A percentile compares a stretch with the other conserved stretches of the same genome.
These are phyloP conservation scores for Diaporthe citrichinensis DNA, from an alignment of 2,329 filamentous ascomycete species.

Conservation along the genomic window DNA sequence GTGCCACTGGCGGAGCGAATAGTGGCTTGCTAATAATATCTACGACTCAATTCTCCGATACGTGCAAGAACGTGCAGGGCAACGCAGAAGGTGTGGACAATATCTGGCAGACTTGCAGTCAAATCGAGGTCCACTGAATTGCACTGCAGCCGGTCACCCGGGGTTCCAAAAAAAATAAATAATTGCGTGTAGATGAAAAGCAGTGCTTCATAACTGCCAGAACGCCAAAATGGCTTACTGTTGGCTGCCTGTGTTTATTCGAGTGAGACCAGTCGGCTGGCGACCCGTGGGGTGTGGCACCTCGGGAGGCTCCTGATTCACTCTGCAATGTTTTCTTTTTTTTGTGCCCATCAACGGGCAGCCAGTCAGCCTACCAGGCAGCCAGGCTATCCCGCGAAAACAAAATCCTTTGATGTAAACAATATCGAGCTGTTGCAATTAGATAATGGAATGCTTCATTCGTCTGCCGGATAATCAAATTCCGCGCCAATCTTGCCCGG, in stretches of 20 bases:
- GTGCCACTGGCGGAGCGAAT: neutral
- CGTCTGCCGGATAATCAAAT: neutral
- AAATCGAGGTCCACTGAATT: neutral
- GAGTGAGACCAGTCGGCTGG: conserved; percentile 29
- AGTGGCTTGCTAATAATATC: neutral
- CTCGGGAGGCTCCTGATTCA: conserved; percentile 33
- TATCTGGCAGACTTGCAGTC: neutral
- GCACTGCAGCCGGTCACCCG: neutral
- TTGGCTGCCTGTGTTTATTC: conserved; percentile 16
- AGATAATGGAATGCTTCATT: neutral
- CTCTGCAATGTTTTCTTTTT: conserved; percentile 21
- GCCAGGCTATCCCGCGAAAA: neutral
- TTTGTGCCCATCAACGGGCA: neutral
- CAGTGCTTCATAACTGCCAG: neutral
- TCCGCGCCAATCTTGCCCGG: neutral
- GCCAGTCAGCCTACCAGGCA: neutral
- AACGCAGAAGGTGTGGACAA: neutral
- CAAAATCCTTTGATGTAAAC: neutral
- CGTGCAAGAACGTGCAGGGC: too few species aligned
- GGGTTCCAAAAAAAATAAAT: neutral
- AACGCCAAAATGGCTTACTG: neutral
- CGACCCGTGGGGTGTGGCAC: conserved; percentile 12
- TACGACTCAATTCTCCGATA: neutral
- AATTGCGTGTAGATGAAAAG: neutral
- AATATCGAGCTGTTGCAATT: neutral